phyloP scores from a whole-genome alignment of 768 basidiomycete genomes.

The Rhodotorula paludigena region DNA sequence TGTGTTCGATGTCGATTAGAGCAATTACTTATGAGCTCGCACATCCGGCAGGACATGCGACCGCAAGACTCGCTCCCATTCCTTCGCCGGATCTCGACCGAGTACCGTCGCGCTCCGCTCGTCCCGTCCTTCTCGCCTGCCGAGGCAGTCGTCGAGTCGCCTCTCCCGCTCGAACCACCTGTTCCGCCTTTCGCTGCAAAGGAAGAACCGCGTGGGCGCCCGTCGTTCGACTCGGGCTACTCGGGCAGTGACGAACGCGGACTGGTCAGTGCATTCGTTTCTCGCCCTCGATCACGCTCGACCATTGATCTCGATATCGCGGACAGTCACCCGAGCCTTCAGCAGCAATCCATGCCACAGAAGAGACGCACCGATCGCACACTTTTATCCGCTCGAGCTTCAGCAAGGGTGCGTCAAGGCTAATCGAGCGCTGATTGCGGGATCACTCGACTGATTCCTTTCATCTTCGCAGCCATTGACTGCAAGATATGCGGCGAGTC shows the following conservation, averaged over 20 bases:
- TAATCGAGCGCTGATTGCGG: rapidly evolving
- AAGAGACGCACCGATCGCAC: not conserved
- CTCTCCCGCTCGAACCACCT: slow-evolving; percentile 1
- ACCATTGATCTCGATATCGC: not conserved
- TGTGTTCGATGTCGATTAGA: not conserved
- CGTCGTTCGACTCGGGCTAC: slow-evolving; percentile 17
- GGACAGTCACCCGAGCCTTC: not conserved
- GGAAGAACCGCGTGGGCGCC: not conserved
- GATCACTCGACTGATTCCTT: not conserved
- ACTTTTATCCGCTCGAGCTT: not conserved
- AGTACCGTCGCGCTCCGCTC: slow-evolving; percentile 50
- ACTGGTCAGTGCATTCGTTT: not conserved
- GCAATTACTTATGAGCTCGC: not conserved
- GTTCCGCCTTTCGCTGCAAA: not conserved
- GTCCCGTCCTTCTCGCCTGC: slow-evolving; percentile 44
- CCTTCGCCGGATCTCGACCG: slow-evolving; percentile 81
- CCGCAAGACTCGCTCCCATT: slow-evolving; percentile 95
- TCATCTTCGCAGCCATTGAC: slow-evolving; percentile 68
- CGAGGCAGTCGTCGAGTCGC: not conserved
- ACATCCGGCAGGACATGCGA: slow-evolving; percentile 64
- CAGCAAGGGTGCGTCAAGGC: not conserved
- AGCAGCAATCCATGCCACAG: not conserved
- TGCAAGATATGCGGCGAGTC: slow-evolving; percentile 75
- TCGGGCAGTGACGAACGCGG: not conserved
- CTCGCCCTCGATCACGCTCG: too few relatives aligned